These are phyloP conservation scores for Aphanomyces stellatus DNA, from an alignment of 352 stramenopile genomes.

Conservation along the genomic window DNA sequence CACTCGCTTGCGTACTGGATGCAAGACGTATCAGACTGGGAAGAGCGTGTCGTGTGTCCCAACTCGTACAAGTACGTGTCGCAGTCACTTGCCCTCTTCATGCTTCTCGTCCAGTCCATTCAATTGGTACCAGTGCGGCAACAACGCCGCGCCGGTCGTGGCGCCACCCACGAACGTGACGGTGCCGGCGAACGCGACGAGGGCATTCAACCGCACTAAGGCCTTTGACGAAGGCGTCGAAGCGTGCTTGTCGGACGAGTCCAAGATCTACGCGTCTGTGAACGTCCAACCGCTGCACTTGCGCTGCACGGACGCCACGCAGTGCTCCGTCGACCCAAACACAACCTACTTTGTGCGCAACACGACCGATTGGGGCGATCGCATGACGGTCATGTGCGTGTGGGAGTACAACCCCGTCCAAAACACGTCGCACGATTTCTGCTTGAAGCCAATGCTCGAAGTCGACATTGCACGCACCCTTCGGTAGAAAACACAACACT, in stretches of 20 bases:
- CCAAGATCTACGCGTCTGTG: conserved; percentile 50
- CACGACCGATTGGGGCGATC: conserved; percentile 71
- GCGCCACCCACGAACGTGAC: background rate
- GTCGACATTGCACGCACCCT: conserved; percentile 52
- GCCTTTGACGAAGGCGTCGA: conserved; percentile 46
- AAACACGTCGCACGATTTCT: conserved; percentile 44
- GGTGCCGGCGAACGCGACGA: conserved; percentile 27
- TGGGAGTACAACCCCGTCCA: conserved; percentile 58
- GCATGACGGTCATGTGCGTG: conserved; percentile 76
- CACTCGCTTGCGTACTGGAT: conserved; percentile 77
- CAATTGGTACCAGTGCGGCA: conserved; percentile 77
- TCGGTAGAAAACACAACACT: background rate
- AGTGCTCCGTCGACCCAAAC: conserved; percentile 49
- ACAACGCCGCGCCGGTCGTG: conserved; percentile 26
- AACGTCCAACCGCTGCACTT: conserved; percentile 67
- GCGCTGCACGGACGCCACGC: conserved; percentile 42
- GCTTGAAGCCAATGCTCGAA: conserved; percentile 67
- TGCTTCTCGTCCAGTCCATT: conserved; percentile 35
- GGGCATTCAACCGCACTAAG: conserved; percentile 25
- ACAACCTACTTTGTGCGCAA: conserved; percentile 74
- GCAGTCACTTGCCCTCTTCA: background rate
- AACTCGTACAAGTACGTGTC: conserved; percentile 29
- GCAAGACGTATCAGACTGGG: conserved; percentile 74
- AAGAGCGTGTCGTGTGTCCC: conserved; percentile 63
- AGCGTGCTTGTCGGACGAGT: conserved; percentile 52